Percentiles rank a stretch among this genome's conserved stretches.
Conservation (phyloP, 352 stramenopile genomes). For the Pythium diclinum region DNA sequence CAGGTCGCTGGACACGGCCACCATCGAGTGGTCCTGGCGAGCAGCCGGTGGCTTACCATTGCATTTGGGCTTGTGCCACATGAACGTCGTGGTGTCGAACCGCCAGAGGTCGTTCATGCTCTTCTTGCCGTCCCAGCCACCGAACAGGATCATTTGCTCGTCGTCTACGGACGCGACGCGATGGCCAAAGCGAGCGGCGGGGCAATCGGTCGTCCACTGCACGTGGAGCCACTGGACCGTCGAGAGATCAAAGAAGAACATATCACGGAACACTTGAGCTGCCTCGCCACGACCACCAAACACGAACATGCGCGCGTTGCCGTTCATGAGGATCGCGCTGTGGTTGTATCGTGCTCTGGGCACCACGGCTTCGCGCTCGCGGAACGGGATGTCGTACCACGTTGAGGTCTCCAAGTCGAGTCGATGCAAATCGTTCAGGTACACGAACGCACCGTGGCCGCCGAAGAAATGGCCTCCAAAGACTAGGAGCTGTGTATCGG, state of each 20-base stretch:
- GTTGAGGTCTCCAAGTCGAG: conserved; percentile 82
- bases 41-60: conserved; percentile 57
- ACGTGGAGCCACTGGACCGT: conserved; percentile 83
- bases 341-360: conserved; percentile 85
- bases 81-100: conserved; percentile 70
- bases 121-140: conserved; percentile 81
- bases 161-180: conserved; percentile 57
- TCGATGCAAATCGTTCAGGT: conserved; percentile 89
- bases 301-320: conserved; percentile 65
- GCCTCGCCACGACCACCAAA: conserved; percentile 63
- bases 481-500: conserved; percentile 79
- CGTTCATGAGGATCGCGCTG: conserved; percentile 70
- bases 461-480: conserved; percentile 91
- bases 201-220: conserved; percentile 82
- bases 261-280: conserved; percentile 70
- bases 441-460: conserved; percentile 78
- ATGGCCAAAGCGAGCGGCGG: conserved; percentile 72
- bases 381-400: conserved; percentile 66
- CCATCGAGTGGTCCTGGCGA: conserved; percentile 76
- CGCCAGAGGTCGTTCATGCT: conserved; percentile 75
- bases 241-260: conserved; percentile 86
- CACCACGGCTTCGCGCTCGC: conserved; percentile 38
- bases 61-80: conserved; percentile 68
- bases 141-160: conserved; percentile 82
- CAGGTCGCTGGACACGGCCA: conserved; percentile 33